Evolutionary conservation across 1,139 yeast genomes (phyloP), one percentile per base, ranked within the genome.

Genomic region (Pichia sp.): DNA sequence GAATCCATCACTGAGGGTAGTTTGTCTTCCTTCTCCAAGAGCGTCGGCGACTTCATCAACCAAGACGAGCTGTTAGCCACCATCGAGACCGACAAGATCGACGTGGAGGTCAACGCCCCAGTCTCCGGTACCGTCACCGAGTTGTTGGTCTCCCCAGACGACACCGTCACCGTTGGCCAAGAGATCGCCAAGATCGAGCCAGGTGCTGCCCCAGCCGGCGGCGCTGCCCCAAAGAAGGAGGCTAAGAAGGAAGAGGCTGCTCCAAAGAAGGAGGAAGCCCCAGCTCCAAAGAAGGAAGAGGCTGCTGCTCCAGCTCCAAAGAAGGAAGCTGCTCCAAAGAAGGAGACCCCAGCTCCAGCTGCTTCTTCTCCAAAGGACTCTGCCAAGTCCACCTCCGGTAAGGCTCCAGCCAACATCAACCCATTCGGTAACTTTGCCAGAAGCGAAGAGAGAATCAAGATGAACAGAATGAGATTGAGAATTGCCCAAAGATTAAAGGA

Each of bases 391-490:
- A 63, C 67, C 56, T 65, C 71, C 33, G 65, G 67, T 16, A 61
- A 65, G 6, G 62, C 69, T 31, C 67, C 73, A 44, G 69, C 73
- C 48, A 59, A 74, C 38, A 70, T 81, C 47, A 71, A 79, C 45
- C 58, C 64, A 41, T 77, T 83, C 67, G 85, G 88, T 58, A 73
- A 80, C 53, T 87, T 87, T 71, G 80, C 91, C 57, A 87, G 99
- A 78, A 76, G 78, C 60, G 98, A 93, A 76, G 89, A 85, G 73
- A 83, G 92, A 73, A 96, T 95, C 64, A 93, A 93, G 80, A 93
- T 93, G 99, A 93, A 92, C 85, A 89, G 99, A 80, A 95, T 93
- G 99, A 88, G 99, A 78, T 77, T 89, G 75, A 89, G 99, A 82
- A 95, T 95, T 64, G 97, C 99, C 57, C 98, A 95, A 79, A 90